Base-by-base conservation (phyloP, 2,329 filamentous ascomycete genomes). In the Amphichorda felina region DNA sequence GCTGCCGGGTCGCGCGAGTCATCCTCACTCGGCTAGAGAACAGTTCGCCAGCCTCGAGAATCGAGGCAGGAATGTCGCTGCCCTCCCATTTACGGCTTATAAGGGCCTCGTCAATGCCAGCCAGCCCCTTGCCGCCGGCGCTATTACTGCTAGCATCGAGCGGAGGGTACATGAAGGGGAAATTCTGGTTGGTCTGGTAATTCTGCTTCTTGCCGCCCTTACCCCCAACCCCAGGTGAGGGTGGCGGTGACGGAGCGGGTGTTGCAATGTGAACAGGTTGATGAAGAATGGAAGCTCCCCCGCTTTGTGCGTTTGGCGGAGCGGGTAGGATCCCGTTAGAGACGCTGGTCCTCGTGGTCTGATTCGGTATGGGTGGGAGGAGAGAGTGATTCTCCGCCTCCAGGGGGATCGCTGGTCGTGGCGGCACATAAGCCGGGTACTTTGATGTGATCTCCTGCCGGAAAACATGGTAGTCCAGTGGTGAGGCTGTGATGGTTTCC, bases 231-330 rank as follows among this genome's bases (percentile, higher is more conserved):
- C 66, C 71, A 1, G 91, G 91, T 2, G 89, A 95, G 1, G 91
- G 91, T 0, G 91, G 91, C 17, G 91, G 91, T 0, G 91, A 98
- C 2, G 91, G 91, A 0, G 88, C 89, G 1, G 91, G 91, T 1
- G 91, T 98, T n/a, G 91, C 91, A 47, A 98, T 98, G 55, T 98
- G 91, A 5, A 98, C 89, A 5, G 91, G 86, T 50, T 96, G 89
- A 53, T 96, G 79, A 18, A 98, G 70, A 49, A 98, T 96, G 0
- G 88, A 95, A 8, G 73, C 67, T 41, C 79, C 75, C 38, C 65
- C 73, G 35, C 55, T 68, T 40, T 74, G 73, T 9, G 60, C 52
- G 37, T 70, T 71, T 0, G 70, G 60, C 3, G 70, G 68, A 3
- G 56, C 63, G 6, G 72, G 69, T 24, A 82, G 63, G 31, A 82